Evolutionary conservation across 331 rosid species (phyloP), one percentile per base, ranked within the genome.

Genomic region (Quercus phellos): DNA sequence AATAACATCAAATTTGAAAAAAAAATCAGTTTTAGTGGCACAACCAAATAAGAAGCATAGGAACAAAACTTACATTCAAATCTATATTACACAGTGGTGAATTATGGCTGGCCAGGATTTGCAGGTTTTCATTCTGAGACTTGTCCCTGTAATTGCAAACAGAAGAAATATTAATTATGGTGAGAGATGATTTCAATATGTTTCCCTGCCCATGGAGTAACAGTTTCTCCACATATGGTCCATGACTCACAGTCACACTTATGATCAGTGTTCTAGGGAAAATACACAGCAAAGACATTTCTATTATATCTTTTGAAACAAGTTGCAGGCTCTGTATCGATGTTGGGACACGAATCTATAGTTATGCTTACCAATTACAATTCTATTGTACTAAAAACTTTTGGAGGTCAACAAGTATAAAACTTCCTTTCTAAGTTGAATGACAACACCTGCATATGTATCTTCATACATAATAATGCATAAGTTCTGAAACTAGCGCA

Each of bases 31-130:
- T 74, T 63, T 54, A 18, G 19, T 81, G 27, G 17, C 74, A 51
- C 27, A 74, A 24, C 46, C 53, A 18, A 22, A 68, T 29, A 30
- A 78, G 66, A 61, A 75, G 68, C 66, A 51, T 51, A 42, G 55
- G 51, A 77, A 78, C 26, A 80, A 38, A 83, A 83, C 99, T 89
- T 84, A 95, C 99, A 76, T 83, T 83, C 79, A 95, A 84, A 89
- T 95, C 96, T 74, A 90, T 77, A 74, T 70, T 83, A 74, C 89
- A 42, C 55, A 93, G 75, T 10, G 94, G 94, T 30, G 98, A 95
- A 81, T 88, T 90, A 78, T 82, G 97, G 88, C 80, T 80, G 78
- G 90, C 93, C 79, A 95, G 88, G 58, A 90, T 76, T 79, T 91
- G 96, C 59, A 70, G 81, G 81, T 82, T 84, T 80, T 95, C 99